Percentiles rank a stretch among this genome's conserved stretches.
Evolutionary conservation across 2,329 filamentous ascomycete genomes (phyloP).

Genomic region (Thelonectria olida): DNA sequence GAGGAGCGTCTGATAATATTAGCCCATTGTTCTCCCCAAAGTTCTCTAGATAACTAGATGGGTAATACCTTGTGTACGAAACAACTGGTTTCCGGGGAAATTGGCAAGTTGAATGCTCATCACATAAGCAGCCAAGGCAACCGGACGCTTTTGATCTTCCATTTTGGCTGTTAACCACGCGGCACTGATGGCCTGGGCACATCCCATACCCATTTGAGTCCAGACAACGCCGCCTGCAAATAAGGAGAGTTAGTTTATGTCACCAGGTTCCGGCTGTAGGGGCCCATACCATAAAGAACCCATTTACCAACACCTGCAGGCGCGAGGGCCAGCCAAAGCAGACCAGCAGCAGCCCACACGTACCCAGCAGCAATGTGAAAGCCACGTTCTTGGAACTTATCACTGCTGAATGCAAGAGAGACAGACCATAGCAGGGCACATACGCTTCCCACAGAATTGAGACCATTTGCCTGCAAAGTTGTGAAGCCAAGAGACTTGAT

Average conservation of each 20-base stretch:
- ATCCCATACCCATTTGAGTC: slow-evolving; percentile 46
- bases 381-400: slow-evolving; percentile 39
- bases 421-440: slow-evolving; percentile 41
- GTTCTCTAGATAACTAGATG: no score
- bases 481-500: slow-evolving; percentile 42
- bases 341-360: slow-evolving; percentile 36
- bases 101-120: slow-evolving; percentile 45
- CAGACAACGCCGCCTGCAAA: slow-evolving; percentile 43
- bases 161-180: slow-evolving; percentile 44
- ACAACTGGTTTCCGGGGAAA: slow-evolving; percentile 43
- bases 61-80: slow-evolving; percentile 35
- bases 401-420: slow-evolving; percentile 39
- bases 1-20: slow-evolving; percentile 35
- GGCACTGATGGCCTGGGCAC: slow-evolving; percentile 42
- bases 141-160: slow-evolving; percentile 40
- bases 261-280: no score
- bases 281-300: slow-evolving; percentile 39
- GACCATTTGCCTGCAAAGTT: slow-evolving; percentile 39
- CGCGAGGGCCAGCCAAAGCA: slow-evolving; percentile 41
- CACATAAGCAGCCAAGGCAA: slow-evolving; percentile 43
- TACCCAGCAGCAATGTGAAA: slow-evolving; percentile 42
- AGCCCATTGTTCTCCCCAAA: no score
- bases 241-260: no score
- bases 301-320: slow-evolving; percentile 35
- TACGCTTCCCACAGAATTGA: slow-evolving; percentile 41